phyloP scores from a whole-genome alignment of 306 rosid genomes.

The Vigna hirtella region DNA sequence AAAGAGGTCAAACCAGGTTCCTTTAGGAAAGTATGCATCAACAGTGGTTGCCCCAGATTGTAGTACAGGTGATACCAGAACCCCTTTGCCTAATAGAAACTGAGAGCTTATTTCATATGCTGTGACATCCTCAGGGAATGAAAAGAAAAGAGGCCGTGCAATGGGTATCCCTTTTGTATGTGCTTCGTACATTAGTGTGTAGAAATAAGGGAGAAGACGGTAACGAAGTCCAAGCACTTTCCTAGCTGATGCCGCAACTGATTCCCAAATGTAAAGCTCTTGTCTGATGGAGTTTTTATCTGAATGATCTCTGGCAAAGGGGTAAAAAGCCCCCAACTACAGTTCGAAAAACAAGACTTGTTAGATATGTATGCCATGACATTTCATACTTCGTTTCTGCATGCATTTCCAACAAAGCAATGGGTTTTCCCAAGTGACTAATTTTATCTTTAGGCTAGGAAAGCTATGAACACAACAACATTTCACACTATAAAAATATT shows the following conservation, averaged over 20 bases:
- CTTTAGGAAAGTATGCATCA: slow-evolving; percentile 79
- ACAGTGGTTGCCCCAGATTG: slow-evolving; percentile 61
- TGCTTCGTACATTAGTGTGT: slow-evolving; percentile 86
- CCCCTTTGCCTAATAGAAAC: slow-evolving; percentile 76
- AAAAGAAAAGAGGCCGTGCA: slow-evolving; percentile 87
- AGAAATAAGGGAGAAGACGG: slow-evolving; percentile 81
- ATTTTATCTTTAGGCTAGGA: background rate
- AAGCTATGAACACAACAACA: background rate
- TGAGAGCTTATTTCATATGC: slow-evolving; percentile 77
- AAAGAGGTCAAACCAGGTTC: slow-evolving; percentile 92
- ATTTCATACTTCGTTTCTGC: background rate
- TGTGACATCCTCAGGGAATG: slow-evolving; percentile 77
- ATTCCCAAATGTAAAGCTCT: slow-evolving; percentile 91
- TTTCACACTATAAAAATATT: background rate
- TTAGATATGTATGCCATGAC: background rate
- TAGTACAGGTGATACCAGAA: slow-evolving; percentile 81
- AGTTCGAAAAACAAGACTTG: slow-evolving; percentile 10
- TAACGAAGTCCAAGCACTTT: slow-evolving; percentile 86
- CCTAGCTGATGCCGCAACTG: slow-evolving; percentile 83
- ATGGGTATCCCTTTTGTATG: slow-evolving; percentile 76
- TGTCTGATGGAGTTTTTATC: slow-evolving; percentile 49
- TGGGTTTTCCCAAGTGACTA: background rate
- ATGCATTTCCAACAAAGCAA: background rate
- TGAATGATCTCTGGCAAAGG: slow-evolving; percentile 91
- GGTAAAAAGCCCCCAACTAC: slow-evolving; percentile 93